phyloP scores from a whole-genome alignment of 2,329 filamentous ascomycete species.

The Oidium heveae region DNA sequence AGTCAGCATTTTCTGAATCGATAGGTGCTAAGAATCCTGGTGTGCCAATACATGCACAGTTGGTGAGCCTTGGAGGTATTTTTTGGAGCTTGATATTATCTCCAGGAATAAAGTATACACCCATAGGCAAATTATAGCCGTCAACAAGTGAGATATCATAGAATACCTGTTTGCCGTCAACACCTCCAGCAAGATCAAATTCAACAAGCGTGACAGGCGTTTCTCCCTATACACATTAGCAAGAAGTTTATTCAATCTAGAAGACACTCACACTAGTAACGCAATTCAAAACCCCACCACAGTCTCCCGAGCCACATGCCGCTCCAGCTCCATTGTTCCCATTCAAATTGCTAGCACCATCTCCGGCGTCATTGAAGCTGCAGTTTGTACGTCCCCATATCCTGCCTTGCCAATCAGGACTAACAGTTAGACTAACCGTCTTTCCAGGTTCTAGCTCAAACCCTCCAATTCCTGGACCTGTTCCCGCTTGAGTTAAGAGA shows the following conservation, averaged over 20 bases:
- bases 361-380: slow-evolving; percentile 41
- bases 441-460: slow-evolving; percentile 38
- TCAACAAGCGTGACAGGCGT: slow-evolving; percentile 57
- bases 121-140: slow-evolving; percentile 57
- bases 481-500: slow-evolving; percentile 46
- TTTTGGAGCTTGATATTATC: slow-evolving; percentile 31
- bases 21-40: slow-evolving; percentile 28
- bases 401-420: slow-evolving; percentile 53
- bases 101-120: slow-evolving; percentile 32
- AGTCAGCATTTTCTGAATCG: slow-evolving; percentile 16
- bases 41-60: slow-evolving; percentile 52
- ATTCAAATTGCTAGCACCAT: slow-evolving; percentile 20
- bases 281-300: slow-evolving; percentile 44
- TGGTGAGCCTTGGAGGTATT: slow-evolving; percentile 53
- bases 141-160: slow-evolving; percentile 73
- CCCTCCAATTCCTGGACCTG: slow-evolving; percentile 38
- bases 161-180: slow-evolving; percentile 37
- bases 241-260: background rate
- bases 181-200: slow-evolving; percentile 47
- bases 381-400: slow-evolving; percentile 72
- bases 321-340: slow-evolving; percentile 19
- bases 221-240: slow-evolving; percentile 26
- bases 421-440: slow-evolving; percentile 36
- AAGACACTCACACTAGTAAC: slow-evolving; percentile 32
- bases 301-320: slow-evolving; percentile 54